Evolutionary conservation across 192 early-diverging fungal genomes (phyloP).

Genomic region (Paraglomus brasilianum): DNA sequence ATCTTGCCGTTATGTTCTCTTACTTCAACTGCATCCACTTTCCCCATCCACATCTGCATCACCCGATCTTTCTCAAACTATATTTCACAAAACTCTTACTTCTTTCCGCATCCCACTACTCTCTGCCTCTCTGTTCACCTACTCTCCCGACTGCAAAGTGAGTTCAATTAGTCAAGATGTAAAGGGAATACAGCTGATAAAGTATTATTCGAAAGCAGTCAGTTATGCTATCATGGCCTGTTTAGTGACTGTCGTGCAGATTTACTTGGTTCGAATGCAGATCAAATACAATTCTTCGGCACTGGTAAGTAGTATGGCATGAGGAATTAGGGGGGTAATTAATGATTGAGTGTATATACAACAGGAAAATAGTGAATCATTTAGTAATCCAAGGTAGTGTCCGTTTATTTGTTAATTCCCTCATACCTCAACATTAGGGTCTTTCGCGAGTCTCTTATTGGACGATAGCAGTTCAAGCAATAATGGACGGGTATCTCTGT

Average conservation of each 20-base stretch:
- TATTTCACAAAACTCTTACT: too few relatives aligned
- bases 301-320: too few relatives aligned
- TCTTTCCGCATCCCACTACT: slow-evolving; percentile 36
- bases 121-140: slow-evolving; percentile 41
- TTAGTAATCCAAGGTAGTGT: too few relatives aligned
- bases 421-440: slow-evolving; percentile 35
- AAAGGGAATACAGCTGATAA: slow-evolving; percentile 51
- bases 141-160: slow-evolving; percentile 49
- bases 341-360: too few relatives aligned
- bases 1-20: not conserved
- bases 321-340: too few relatives aligned
- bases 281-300: too few relatives aligned
- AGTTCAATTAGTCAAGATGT: slow-evolving; percentile 34
- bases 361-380: too few relatives aligned
- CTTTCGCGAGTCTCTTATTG: slow-evolving; percentile 67
- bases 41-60: not conserved
- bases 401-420: not conserved
- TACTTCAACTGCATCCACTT: not conserved
- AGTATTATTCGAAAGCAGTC: slow-evolving; percentile 51
- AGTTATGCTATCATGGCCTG: slow-evolving; percentile 50
- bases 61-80: not conserved
- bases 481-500: slow-evolving; percentile 66
- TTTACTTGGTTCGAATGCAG: not conserved
- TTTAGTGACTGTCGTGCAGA: slow-evolving; percentile 36
- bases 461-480: slow-evolving; percentile 58